Conservation (phyloP, 371 early-diverging fungal genomes). For the Circinella umbellata region DNA sequence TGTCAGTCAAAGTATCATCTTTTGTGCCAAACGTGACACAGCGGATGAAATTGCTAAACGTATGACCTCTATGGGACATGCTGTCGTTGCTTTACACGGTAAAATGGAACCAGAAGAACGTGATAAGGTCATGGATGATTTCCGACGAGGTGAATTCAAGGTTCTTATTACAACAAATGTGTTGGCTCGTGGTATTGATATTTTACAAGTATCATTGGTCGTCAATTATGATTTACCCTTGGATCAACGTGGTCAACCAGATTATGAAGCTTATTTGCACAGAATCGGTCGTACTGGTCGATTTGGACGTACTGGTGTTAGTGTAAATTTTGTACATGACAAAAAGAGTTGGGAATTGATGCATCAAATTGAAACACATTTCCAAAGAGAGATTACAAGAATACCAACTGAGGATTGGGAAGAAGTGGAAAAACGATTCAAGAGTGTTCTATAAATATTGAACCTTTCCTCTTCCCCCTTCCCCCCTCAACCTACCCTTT, state of each 20-base stretch:
- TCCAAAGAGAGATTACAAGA: constrained; percentile 74
- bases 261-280: constrained; percentile 97
- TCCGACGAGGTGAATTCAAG: constrained; percentile 90
- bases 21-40: constrained; percentile 83
- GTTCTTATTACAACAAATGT: constrained; percentile 98
- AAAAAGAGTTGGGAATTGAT: constrained; percentile 69
- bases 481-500: background rate
- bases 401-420: constrained; percentile 83
- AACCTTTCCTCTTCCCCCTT: background rate
- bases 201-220: constrained; percentile 94
- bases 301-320: constrained; percentile 96
- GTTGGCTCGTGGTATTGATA: constrained; percentile 97
- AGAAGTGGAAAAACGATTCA: constrained; percentile 77
- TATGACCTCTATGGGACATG: constrained; percentile 87
- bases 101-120: constrained; percentile 81
- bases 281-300: constrained; percentile 99
- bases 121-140: constrained; percentile 93
- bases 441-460: constrained; percentile 60
- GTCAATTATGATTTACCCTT: constrained; percentile 98
- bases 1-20: constrained; percentile 98
- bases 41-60: constrained; percentile 81
- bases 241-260: constrained; percentile 62
- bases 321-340: constrained; percentile 96
- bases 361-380: constrained; percentile 77
- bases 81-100: constrained; percentile 90